Base-by-base conservation (phyloP, 352 stramenopile genomes). In the Globisporangium cylindrosporum region DNA sequence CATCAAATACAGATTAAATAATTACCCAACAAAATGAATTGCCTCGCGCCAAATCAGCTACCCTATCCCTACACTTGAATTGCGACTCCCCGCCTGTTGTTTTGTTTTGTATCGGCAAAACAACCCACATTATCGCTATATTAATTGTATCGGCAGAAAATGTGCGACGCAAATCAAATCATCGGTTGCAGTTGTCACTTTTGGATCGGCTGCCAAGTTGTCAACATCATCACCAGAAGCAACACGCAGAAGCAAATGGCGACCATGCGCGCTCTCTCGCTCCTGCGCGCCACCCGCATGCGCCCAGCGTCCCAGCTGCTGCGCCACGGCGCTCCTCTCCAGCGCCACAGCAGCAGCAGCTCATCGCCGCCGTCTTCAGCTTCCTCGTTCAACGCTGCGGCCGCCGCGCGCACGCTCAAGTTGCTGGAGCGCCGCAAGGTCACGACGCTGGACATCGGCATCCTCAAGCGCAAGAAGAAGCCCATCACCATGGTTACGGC, bases 401-500 rank as follows among this genome's bases (percentile, higher is more conserved):
- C 80, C 0, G 72, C 81, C 22, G 84, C 81, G 61, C 84, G 84
- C 62, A 95, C 88, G 46, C 79, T 93, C 59, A 92, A 94, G 77
- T 75, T 95, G 64, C 75, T 95, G 66, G 83, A 95, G 77, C 82
- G 88, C 3, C 82, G 86, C 68, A 95, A 95, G 75, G 84, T 95
- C 63, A 89, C 86, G 66, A 94, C 88, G 66, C 70, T 92, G 6
- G 88, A 95, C 67, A 76, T 95, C 24, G 82, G 85, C 69, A 90
- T 94, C 72, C 84, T 93, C 71, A 98, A 98, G 79, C 82, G 91
- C 74, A 97, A 97, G 72, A 90, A 92, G 34, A 95, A 98, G 56
- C 98, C 97, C 55, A 99, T 99, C 67, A 98, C 93, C n/a, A 99
- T 99, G 97, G 93, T 99, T 25, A 99, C 98, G 34, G 97, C 97